Evolutionary conservation across 2,329 filamentous ascomycete genomes (phyloP), one percentile per base, ranked within the genome.

Genomic region (Penicillium sp.): DNA sequence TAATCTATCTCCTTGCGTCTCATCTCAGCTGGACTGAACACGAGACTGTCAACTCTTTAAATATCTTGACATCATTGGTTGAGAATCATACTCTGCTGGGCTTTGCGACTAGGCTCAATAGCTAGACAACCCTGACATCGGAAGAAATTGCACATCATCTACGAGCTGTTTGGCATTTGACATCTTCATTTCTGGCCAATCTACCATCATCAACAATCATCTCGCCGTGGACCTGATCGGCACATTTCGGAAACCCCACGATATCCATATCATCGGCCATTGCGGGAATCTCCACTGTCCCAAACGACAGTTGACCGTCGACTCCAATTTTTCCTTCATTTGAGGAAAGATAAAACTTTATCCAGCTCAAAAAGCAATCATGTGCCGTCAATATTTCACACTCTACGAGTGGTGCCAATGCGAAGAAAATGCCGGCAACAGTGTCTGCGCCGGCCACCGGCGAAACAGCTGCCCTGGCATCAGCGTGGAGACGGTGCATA

Each of bases 381-480:
- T 74, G 72, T 74, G 72, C 44, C 71, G 67, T 44, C 67, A 73
- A 63, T 71, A 67, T 47, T 64, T 67, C 54, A 73, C 69, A 32
- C 58, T 70, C 3, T 74, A 74, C 57, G 66, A 65, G 50, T 74
- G 70, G 70, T 74, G 72, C 56, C 70, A 70, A 23, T 74, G 72
- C 54, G 67, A 74, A 62, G 66, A 71, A 60, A 66, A 71, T 27
- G 66, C 67, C 14, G 67, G 72, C 14, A 59, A 69, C 40, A 65
- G 59, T 34, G 48, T 66, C 41, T 74, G 72, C 39, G 55, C 67
- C 10, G 58, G 59, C 29, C 60, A 64, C 41, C 61, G 61, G 18
- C 63, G 61, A 43, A 64, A 66, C 39, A 61, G 54, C 48, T 74
- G 71, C 32, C 61, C 65, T 10, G 69, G 68, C 1, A 45, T 71